Conservation (phyloP, 345 rosid species). For the Pugionium cornutum region DNA sequence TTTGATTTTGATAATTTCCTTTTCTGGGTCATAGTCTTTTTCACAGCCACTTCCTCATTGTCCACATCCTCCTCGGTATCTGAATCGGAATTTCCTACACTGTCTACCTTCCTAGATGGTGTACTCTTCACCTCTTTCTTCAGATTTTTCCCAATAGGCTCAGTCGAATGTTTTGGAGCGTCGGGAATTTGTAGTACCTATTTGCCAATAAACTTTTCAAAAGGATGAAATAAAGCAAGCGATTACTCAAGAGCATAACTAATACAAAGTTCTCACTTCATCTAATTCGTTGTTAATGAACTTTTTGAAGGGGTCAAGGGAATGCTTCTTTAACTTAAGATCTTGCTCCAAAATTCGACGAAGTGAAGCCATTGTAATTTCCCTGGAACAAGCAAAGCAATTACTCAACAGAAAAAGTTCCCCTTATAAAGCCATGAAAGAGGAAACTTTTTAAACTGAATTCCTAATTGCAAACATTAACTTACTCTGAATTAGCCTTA, state of each 20-base stretch:
- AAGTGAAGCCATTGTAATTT: constrained; percentile 72
- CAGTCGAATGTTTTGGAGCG: constrained; percentile 45
- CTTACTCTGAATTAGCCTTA: constrained; percentile 74
- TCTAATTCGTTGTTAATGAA: constrained; percentile 65
- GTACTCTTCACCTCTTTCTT: constrained; percentile 44
- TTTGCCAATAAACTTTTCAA: constrained; percentile 1
- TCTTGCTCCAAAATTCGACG: constrained; percentile 88
- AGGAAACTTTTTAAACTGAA: neutral
- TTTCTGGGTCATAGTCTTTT: constrained; percentile 52
- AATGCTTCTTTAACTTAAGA: constrained; percentile 59
- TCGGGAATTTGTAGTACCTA: constrained; percentile 30
- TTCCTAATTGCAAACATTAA: constrained; percentile 2
- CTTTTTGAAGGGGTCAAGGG: constrained; percentile 72
- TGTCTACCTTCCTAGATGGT: constrained; percentile 42
- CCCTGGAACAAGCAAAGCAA: constrained; percentile 38
- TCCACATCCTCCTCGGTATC: constrained; percentile 47
- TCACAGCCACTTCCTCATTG: constrained; percentile 36
- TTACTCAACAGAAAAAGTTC: neutral
- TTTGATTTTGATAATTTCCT: constrained; percentile 54
- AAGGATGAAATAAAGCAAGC: too few species aligned
- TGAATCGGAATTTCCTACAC: constrained; percentile 48
- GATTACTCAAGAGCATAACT: neutral
- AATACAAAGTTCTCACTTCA: constrained; percentile 45
- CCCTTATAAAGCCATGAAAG: constrained; percentile 2
- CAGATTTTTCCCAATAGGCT: constrained; percentile 44